Conservation (phyloP, 106 monocot genomes). For the Dioscorea zingiberensis region DNA sequence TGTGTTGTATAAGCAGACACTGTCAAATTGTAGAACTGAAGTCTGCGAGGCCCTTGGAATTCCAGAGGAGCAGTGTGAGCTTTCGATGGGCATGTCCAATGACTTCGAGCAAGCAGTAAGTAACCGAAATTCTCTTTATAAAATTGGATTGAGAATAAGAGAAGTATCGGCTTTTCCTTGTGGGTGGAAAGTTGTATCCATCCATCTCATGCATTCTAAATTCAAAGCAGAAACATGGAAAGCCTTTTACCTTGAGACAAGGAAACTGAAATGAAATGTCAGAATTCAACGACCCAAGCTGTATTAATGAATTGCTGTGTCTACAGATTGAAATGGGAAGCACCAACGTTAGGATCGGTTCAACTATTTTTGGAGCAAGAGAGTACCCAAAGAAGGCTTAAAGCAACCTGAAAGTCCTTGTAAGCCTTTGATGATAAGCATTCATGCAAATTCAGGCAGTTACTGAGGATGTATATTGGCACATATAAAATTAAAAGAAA, state of each 20-base stretch:
- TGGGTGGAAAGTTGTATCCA: neutral
- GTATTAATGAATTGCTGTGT: neutral
- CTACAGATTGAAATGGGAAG: constrained; percentile 44
- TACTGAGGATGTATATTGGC: too few species aligned
- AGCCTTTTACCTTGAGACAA: neutral
- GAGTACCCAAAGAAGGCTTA: constrained; percentile 36
- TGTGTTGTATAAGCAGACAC: constrained; percentile 20
- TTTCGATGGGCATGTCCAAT: constrained; percentile 83
- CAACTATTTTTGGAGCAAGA: constrained; percentile 39
- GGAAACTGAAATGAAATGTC: neutral
- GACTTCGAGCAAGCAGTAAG: constrained; percentile 78
- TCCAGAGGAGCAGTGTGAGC: constrained; percentile 60
- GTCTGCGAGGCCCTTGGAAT: constrained; percentile 57
- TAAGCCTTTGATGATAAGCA: too few species aligned
- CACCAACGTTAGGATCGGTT: constrained; percentile 39
- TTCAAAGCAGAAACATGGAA: neutral
- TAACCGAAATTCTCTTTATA: neutral
- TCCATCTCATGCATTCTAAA: neutral
- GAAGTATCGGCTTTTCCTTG: neutral
- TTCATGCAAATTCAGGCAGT: too few species aligned
- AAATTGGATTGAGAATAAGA: neutral
- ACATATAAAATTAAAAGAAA: too few species aligned
- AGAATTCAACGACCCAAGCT: neutral
- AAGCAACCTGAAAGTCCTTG: neutral
- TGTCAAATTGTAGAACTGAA: constrained; percentile 42